Base-by-base conservation (phyloP, 805 yeast species). In the Ogataea polymorpha region DNA sequence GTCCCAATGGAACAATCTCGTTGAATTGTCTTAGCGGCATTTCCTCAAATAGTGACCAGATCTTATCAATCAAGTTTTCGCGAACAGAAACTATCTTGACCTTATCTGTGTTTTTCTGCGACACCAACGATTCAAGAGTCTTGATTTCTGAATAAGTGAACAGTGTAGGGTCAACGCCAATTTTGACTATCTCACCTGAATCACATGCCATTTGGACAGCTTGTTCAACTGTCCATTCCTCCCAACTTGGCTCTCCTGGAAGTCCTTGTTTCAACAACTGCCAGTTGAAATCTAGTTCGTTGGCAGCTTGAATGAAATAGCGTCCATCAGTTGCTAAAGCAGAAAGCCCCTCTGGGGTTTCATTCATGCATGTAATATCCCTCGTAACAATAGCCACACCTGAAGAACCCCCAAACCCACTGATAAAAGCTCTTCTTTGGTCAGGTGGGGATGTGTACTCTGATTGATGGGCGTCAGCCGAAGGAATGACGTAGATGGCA, bases 391-490 rank as follows among this genome's bases (percentile, higher is more conserved):
- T 61, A 9, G 83, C 82, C 31, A 77, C 65, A 42, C 85, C 85
- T 6, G 82, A 80, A 46, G 78, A 70, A 14, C 85, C 85, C 46
- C 68, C 70, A 55, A 79, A 79, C 0, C 85, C 85, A 30, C 75
- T 67, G 27, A 79, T 75, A 45, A 76, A 79, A 23, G 72, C 67
- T 51, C 83, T 60, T 51, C 75, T 69, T 55, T 78, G 79, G 53
- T 79, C 84, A 35, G 63, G 61, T 3, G 70, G 51, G 1, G 80
- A 67, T 17, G 77, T 77, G 48, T 78, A 78, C 55, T 79, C 84
- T n/a, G 76, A 68, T 59, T 78, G 84, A 58, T 79, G 85, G 37
- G 74, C 77, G 59, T 79, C 85, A 56, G 77, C 82, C 8, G 80
- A 72, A 6, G 82, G 82, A 13, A 65, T 44, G 11, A 77, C 70